These are phyloP conservation scores for Barnettozyma siamensis DNA, from an alignment of 805 yeast species.

Conservation along the genomic window DNA sequence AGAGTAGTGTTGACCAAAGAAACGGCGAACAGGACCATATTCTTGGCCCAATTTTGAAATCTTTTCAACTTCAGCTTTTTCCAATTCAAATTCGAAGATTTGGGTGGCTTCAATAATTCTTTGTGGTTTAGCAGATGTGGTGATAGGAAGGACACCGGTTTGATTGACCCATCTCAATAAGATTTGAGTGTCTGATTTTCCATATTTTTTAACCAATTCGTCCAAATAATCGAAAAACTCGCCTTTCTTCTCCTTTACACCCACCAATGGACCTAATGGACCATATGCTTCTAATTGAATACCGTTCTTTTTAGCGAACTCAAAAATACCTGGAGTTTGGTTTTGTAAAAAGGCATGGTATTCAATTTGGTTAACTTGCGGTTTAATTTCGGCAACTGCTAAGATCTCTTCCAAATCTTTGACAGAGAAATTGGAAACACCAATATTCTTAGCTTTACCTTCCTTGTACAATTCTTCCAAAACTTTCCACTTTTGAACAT, in stretches of 20 bases:
- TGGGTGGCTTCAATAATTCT: constrained; percentile 50
- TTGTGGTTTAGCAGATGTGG: constrained; percentile 57
- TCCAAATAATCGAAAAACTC: constrained; percentile 34
- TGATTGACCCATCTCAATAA: constrained; percentile 67
- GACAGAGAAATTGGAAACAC: constrained; percentile 55
- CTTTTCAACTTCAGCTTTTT: constrained; percentile 41
- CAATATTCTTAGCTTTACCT: constrained; percentile 52
- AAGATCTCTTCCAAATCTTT: constrained; percentile 40
- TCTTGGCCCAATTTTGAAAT: constrained; percentile 37
- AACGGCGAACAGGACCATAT: constrained; percentile 29
- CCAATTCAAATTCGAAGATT: constrained; percentile 49
- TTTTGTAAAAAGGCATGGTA: constrained; percentile 64
- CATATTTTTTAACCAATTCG: constrained; percentile 50
- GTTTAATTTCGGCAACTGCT: constrained; percentile 34
- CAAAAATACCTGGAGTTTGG: constrained; percentile 51
- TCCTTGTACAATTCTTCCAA: constrained; percentile 42
- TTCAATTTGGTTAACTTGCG: constrained; percentile 61
- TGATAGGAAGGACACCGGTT: constrained; percentile 61
- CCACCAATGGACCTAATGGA: constrained; percentile 59
- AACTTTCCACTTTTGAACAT: constrained; percentile 47
- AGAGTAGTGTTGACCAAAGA: constrained; percentile 28
- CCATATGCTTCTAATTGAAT: constrained; percentile 61
- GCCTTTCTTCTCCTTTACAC: constrained; percentile 37
- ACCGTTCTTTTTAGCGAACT: constrained; percentile 41
- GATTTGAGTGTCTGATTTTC: constrained; percentile 55